phyloP scores from a whole-genome alignment of 495 filamentous ascomycete genomes.

The Xylaria intraflava region DNA sequence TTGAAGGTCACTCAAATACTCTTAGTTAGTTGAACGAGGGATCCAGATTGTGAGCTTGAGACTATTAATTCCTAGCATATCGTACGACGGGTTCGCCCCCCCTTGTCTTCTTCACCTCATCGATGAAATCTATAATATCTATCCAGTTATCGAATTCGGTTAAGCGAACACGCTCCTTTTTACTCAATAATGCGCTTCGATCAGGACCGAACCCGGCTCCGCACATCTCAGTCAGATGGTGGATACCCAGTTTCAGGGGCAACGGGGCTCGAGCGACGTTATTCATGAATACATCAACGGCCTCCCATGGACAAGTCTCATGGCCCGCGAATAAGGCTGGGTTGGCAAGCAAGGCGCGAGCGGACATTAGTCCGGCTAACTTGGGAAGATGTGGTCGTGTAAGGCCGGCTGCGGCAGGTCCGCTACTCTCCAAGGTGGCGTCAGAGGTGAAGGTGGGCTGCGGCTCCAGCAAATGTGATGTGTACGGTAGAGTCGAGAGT shows the following conservation, averaged over 20 bases:
- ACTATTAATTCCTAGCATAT: neutral
- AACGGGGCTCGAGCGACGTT: constrained; percentile 46
- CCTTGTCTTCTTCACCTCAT: constrained; percentile 33
- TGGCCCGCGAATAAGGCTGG: constrained; percentile 55
- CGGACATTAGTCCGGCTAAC: constrained; percentile 55
- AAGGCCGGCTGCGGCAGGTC: neutral
- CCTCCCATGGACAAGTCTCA: constrained; percentile 50
- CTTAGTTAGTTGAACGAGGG: neutral
- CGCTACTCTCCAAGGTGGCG: neutral
- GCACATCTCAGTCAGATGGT: constrained; percentile 61
- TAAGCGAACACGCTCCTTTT: constrained; percentile 45
- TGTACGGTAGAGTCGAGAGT: constrained; percentile 38
- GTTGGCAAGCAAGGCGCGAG: constrained; percentile 55
- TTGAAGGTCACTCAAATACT: neutral
- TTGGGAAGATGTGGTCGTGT: constrained; percentile 26
- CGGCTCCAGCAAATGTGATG: constrained; percentile 27
- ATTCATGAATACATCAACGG: constrained; percentile 52
- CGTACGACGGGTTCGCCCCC: neutral
- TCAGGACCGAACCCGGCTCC: constrained; percentile 42
- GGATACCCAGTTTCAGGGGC: constrained; percentile 52
- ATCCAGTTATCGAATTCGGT: constrained; percentile 46
- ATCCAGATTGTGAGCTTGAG: neutral
- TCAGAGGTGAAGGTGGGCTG: constrained; percentile 20
- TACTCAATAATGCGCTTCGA: constrained; percentile 41
- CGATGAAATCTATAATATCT: constrained; percentile 55